Conservation (phyloP, 371 early-diverging fungal genomes). For the Zychaea mexicana region DNA sequence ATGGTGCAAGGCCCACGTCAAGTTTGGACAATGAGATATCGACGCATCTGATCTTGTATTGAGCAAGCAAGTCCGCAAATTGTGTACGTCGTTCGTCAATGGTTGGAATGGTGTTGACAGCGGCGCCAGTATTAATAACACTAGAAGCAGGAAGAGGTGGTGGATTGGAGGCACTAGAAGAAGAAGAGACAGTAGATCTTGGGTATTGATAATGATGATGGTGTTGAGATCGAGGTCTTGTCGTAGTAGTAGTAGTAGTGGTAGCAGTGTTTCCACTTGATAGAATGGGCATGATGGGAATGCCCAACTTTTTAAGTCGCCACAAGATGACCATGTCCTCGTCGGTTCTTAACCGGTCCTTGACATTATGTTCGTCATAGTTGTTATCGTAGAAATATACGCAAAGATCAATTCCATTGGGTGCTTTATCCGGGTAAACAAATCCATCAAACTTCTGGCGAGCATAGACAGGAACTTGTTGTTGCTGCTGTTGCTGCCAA, state of each 20-base stretch:
- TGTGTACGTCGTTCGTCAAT: constrained; percentile 15
- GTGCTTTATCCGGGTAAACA: constrained; percentile 41
- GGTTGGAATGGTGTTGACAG: not conserved
- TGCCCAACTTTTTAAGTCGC: constrained; percentile 28
- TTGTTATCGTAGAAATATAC: constrained; percentile 44
- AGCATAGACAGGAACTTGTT: not conserved
- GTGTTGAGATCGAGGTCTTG: not conserved
- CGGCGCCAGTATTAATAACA: not conserved
- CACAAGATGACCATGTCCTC: constrained; percentile 33
- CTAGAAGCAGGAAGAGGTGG: not conserved
- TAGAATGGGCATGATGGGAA: constrained; percentile 33
- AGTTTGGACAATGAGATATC: constrained; percentile 19
- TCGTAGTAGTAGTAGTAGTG: not conserved
- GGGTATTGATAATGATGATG: not conserved
- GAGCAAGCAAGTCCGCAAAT: constrained; percentile 14
- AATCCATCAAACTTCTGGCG: constrained; percentile 12
- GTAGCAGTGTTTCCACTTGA: not conserved
- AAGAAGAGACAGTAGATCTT: not conserved
- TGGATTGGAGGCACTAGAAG: not conserved
- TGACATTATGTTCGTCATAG: not conserved
- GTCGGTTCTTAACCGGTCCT: constrained; percentile 8
- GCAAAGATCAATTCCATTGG: constrained; percentile 47
- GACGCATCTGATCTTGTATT: constrained; percentile 18
- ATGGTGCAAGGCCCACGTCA: constrained; percentile 20
- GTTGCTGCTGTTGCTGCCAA: not conserved